These are phyloP conservation scores for Malassezia sympodialis DNA, from an alignment of 1,284 basidiomycete species.

Conservation along the genomic window DNA sequence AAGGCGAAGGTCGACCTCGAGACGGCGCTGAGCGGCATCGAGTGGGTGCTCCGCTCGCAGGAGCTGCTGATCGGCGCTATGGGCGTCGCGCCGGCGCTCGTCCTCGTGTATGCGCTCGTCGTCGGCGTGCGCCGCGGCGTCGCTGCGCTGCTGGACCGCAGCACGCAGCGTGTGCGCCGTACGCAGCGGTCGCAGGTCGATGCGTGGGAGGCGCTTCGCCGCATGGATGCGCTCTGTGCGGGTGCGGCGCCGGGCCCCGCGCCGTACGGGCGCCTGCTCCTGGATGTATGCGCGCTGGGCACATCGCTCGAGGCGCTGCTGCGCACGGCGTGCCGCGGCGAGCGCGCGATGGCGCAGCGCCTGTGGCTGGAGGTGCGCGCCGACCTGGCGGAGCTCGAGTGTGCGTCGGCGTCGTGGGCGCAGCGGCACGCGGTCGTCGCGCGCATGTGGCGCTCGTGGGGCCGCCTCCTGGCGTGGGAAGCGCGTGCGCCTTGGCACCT, in stretches of 20 bases:
- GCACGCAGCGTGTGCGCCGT: not conserved
- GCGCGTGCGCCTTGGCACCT: not conserved
- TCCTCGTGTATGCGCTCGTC: conserved; percentile 59
- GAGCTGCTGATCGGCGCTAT: conserved; percentile 95
- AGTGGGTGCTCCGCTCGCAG: conserved; percentile 84
- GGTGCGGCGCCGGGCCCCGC: not conserved
- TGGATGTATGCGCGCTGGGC: conserved; percentile 62
- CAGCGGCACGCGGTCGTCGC: conserved; percentile 56
- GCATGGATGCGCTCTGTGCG: conserved; percentile 38
- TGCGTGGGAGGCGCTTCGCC: conserved; percentile 21
- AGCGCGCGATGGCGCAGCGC: conserved; percentile 44
- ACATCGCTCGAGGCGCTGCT: conserved; percentile 48
- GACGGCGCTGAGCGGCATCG: conserved; percentile 72
- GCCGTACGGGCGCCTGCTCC: conserved; percentile 62
- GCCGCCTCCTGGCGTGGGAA: conserved; percentile 9
- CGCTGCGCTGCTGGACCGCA: conserved; percentile 6
- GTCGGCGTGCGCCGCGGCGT: conserved; percentile 47
- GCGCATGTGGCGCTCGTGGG: conserved; percentile 83
- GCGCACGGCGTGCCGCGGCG: conserved; percentile 20
- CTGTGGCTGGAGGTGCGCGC: conserved; percentile 68
- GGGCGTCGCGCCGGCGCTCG: conserved; percentile 80
- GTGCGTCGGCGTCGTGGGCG: conserved; percentile 12
- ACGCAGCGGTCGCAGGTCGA: conserved; percentile 3
- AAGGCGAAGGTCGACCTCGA: conserved; percentile 95
- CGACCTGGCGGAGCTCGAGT: conserved; percentile 72